Percentiles rank a stretch among this genome's conserved stretches.
These are phyloP conservation scores for Penicillium sumatraense DNA, from an alignment of 2,329 filamentous ascomycete species.

Conservation along the genomic window DNA sequence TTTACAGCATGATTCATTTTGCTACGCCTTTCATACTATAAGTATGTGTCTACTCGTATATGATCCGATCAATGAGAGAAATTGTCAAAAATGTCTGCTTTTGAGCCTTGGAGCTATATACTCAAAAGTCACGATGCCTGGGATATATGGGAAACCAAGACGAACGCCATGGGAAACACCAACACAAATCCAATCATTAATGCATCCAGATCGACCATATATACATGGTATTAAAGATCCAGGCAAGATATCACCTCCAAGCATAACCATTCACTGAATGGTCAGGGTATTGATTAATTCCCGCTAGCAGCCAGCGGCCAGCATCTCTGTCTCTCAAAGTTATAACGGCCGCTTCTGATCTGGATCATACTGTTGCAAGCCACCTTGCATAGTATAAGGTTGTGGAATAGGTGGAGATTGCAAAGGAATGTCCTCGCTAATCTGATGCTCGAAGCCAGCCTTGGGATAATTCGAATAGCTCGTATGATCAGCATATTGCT, in stretches of 20 bases:
- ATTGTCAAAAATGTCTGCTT: not conserved
- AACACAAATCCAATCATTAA: slow-evolving; percentile 1
- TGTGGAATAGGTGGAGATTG: slow-evolving; percentile 8
- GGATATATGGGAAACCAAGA: not conserved
- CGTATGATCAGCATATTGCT: slow-evolving; percentile 8
- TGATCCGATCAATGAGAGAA: not conserved
- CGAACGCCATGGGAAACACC: not conserved
- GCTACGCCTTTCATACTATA: no score
- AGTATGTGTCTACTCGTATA: not conserved
- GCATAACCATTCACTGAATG: no score
- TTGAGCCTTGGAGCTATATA: not conserved
- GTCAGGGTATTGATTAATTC: no score
- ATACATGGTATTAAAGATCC: not conserved
- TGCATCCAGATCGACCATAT: not conserved
- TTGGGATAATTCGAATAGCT: slow-evolving; percentile 1
- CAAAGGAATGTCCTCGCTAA: slow-evolving; percentile 7
- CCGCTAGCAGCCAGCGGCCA: not conserved
- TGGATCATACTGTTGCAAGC: slow-evolving; percentile 1
- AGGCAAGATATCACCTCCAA: not conserved
- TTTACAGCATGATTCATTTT: no score
- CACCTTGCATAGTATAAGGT: not conserved
- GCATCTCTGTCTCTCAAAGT: not conserved
- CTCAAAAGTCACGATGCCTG: not conserved
- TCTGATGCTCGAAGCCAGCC: slow-evolving; percentile 9
- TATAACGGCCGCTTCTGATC: slow-evolving; percentile 15